Evolutionary conservation across 1,139 yeast species (phyloP).

Genomic region (Nematodospora anomalae): DNA sequence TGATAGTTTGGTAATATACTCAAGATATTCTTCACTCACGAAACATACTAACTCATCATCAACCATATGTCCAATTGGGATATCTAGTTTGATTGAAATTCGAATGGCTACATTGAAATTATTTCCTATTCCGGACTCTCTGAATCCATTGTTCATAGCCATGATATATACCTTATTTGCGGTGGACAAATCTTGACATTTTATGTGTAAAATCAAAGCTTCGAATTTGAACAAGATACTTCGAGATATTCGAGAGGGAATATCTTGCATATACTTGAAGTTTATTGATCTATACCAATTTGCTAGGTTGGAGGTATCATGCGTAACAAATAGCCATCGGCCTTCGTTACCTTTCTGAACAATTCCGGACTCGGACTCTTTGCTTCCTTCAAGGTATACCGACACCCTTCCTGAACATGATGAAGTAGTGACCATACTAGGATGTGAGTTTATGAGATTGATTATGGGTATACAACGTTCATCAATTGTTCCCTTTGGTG

Average conservation of each 20-base stretch:
- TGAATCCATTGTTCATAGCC: constrained; percentile 82
- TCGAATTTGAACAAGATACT: constrained; percentile 75
- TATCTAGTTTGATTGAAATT: constrained; percentile 67
- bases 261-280: constrained; percentile 21
- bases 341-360: constrained; percentile 92
- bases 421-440: constrained; percentile 79
- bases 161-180: constrained; percentile 65
- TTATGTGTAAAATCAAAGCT: constrained; percentile 80
- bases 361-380: constrained; percentile 37
- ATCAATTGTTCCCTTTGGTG: constrained; percentile 86
- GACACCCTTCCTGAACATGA: constrained; percentile 88
- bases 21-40: constrained; percentile 51
- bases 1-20: constrained; percentile 49
- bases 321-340: constrained; percentile 81
- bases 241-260: constrained; percentile 33
- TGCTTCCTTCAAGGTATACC: constrained; percentile 70
- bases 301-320: constrained; percentile 50
- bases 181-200: constrained; percentile 59
- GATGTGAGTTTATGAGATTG: constrained; percentile 57
- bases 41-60: constrained; percentile 34
- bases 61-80: constrained; percentile 62
- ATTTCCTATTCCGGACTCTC: constrained; percentile 84
- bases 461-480: constrained; percentile 70
- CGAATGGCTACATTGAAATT: constrained; percentile 79
- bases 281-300: constrained; percentile 49